Conservation (phyloP, 805 yeast species). For the Clavispora carvajalis region DNA sequence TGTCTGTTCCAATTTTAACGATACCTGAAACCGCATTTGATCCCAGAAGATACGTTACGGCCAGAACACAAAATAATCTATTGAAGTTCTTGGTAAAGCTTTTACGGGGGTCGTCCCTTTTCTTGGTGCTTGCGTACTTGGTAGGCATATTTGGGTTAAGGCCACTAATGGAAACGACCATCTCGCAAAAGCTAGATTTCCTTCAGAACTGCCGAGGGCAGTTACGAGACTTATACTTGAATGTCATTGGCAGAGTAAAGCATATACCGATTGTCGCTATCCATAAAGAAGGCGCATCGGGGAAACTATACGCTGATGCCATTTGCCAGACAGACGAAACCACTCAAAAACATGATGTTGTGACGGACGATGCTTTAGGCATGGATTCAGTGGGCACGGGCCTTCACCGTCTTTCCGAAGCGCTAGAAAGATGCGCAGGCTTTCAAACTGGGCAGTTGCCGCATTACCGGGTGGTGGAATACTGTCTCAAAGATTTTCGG, state of each 20-base stretch:
- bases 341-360: no score
- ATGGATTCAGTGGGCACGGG: slow-evolving; percentile 21
- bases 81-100: slow-evolving; percentile 24
- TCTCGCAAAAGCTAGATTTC: slow-evolving; percentile 27
- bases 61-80: slow-evolving; percentile 18
- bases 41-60: slow-evolving; percentile 18
- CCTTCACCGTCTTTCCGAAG: slow-evolving; percentile 18
- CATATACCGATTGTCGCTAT: slow-evolving; percentile 38
- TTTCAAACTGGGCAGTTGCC: slow-evolving; percentile 27
- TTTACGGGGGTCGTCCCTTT: slow-evolving; percentile 31
- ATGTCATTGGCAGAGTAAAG: slow-evolving; percentile 28
- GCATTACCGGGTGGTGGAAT: slow-evolving; percentile 26
- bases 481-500: slow-evolving; percentile 30
- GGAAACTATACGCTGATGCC: slow-evolving; percentile 32
- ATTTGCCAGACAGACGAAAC: slow-evolving; percentile 31
- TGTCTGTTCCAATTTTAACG: slow-evolving; percentile 30
- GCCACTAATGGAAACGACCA: slow-evolving; percentile 30
- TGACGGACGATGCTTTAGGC: slow-evolving; percentile 13
- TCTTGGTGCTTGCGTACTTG: slow-evolving; percentile 24
- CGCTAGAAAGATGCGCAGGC: slow-evolving; percentile 22
- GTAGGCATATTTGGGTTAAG: slow-evolving; percentile 28
- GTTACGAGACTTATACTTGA: slow-evolving; percentile 32
- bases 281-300: slow-evolving; percentile 21
- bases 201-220: slow-evolving; percentile 27
- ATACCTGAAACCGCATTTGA: slow-evolving; percentile 40